These are phyloP conservation scores for Vitis riparia DNA, from an alignment of 164 flowering plant species.

Conservation along the genomic window DNA sequence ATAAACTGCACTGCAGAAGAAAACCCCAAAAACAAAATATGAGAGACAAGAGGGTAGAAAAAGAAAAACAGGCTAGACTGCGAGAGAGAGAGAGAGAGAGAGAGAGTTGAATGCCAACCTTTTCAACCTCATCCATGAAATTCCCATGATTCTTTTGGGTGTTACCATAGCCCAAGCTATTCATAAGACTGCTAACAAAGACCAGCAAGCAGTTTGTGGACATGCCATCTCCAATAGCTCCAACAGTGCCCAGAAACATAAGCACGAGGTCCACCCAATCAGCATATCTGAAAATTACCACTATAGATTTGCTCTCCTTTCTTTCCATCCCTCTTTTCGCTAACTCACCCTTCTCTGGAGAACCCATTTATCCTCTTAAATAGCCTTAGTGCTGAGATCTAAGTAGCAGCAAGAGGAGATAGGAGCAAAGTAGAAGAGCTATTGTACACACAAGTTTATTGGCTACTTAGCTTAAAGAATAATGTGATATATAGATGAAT, in stretches of 20 bases:
- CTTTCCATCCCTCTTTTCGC: constrained; percentile 9
- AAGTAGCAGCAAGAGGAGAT: background rate
- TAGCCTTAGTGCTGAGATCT: background rate
- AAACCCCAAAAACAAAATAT: constrained; percentile 3
- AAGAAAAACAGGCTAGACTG: background rate
- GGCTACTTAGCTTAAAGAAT: background rate
- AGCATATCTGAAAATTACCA: constrained; percentile 71
- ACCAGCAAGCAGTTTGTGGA: constrained; percentile 73
- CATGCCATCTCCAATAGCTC: constrained; percentile 95
- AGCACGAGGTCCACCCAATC: constrained; percentile 72
- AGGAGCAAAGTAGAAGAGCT: background rate
- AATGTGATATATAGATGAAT: constrained; percentile 5
- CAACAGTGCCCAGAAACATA: constrained; percentile 82
- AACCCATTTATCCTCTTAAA: constrained; percentile 8
- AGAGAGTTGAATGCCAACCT: constrained; percentile 41
- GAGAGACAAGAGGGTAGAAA: background rate
- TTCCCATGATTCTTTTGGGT: constrained; percentile 32
- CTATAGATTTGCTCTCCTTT: constrained; percentile 25
- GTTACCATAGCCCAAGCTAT: constrained; percentile 71
- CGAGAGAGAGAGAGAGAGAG: background rate
- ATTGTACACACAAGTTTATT: background rate
- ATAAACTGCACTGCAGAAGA: constrained; percentile 59
- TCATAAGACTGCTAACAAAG: constrained; percentile 73
- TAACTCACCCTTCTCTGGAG: constrained; percentile 13
- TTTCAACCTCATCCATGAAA: constrained; percentile 77